Evolutionary conservation across 2,329 filamentous ascomycete genomes (phyloP).

Genomic region (Aspergillus vadensis): DNA sequence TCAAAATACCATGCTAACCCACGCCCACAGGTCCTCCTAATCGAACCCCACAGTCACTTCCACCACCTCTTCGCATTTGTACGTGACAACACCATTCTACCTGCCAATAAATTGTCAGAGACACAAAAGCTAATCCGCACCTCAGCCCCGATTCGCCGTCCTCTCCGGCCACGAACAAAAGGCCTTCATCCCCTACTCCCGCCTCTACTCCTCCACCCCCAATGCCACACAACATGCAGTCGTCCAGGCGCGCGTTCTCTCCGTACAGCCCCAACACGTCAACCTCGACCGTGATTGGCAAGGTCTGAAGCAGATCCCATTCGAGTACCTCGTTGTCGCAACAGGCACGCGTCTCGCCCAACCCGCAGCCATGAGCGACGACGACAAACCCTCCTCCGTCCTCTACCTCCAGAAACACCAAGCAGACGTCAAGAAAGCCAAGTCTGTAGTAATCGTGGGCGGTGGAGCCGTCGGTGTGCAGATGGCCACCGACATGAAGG

Average conservation of each 20-base stretch:
- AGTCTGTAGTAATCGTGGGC: conserved; percentile 44
- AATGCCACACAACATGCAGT: conserved; percentile 29
- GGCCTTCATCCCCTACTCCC: conserved; percentile 39
- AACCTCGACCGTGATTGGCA: conserved; percentile 40
- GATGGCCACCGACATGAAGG: conserved; percentile 54
- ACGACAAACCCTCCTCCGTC: conserved; percentile 38
- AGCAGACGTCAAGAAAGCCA: conserved; percentile 29
- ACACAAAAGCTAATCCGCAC: not conserved
- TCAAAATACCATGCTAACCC: not conserved
- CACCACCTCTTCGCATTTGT: conserved; percentile 42
- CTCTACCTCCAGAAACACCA: conserved; percentile 38
- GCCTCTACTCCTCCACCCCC: conserved; percentile 30
- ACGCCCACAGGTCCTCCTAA: conserved; percentile 31
- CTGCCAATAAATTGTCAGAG: not conserved
- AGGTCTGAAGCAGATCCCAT: conserved; percentile 33
- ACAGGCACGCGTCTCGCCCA: conserved; percentile 38
- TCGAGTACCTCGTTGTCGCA: conserved; percentile 38
- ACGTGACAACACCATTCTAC: conserved; percentile 2
- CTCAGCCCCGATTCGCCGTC: conserved; percentile 38
- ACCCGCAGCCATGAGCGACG: conserved; percentile 35
- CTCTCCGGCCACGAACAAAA: conserved; percentile 40
- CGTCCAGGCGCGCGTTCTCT: conserved; percentile 37
- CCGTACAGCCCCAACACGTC: conserved; percentile 30
- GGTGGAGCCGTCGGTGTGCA: conserved; percentile 56
- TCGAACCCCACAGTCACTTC: conserved; percentile 40